Conservation (phyloP, 148 eudicot genomes). For the Chenopodium quinoa region DNA sequence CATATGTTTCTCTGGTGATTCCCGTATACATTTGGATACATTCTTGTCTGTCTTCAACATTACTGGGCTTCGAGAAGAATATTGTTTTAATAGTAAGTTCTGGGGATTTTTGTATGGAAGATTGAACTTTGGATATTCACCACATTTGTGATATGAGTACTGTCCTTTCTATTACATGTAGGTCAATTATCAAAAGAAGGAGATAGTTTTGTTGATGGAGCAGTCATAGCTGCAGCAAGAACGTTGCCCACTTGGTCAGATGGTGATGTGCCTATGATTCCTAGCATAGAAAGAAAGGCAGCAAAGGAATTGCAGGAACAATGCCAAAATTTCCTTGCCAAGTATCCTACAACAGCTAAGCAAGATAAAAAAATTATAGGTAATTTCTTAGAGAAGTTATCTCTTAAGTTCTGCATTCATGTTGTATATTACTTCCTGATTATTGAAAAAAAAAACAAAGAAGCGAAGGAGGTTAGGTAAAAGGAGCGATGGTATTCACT, state of each 20-base stretch:
- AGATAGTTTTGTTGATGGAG: constrained; percentile 83
- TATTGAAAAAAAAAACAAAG: neutral
- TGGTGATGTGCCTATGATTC: constrained; percentile 75
- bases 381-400: constrained; percentile 27
- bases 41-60: constrained; percentile 97
- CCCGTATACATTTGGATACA: constrained; percentile 78
- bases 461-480: neutral
- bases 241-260: constrained; percentile 94
- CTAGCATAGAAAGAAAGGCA: constrained; percentile 84
- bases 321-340: constrained; percentile 70
- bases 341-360: constrained; percentile 64
- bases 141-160: neutral
- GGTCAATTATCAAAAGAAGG: constrained; percentile 51
- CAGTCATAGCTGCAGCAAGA: constrained; percentile 91
- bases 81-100: constrained; percentile 71
- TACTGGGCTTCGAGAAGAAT: constrained; percentile 76
- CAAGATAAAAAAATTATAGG: constrained; percentile 83
- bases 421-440: neutral
- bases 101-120: neutral
- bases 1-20: constrained; percentile 70
- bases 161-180: constrained; percentile 24
- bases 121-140: neutral
- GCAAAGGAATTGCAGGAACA: constrained; percentile 85
- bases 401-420: neutral
- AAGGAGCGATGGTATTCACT: neutral